phyloP scores from a whole-genome alignment of 139 green algal genomes.

The Volvox reticuliferus region DNA sequence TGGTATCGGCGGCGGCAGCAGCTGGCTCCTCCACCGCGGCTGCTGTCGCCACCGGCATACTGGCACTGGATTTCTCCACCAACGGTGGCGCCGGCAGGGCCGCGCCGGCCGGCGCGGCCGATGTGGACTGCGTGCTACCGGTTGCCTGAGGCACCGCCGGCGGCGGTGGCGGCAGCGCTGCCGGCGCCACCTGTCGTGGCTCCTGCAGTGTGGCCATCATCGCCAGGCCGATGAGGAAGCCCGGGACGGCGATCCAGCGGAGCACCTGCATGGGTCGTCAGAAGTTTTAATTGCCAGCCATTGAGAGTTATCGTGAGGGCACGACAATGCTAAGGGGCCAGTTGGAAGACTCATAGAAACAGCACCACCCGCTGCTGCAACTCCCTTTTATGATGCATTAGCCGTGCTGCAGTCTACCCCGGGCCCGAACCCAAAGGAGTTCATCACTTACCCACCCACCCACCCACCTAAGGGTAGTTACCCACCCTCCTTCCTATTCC shows the following conservation, averaged over 20 bases:
- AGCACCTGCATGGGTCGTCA: slow-evolving; percentile 38
- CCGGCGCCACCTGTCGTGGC: slow-evolving; percentile 12
- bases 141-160: not conserved
- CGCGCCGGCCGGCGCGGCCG: not conserved
- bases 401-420: too few species aligned
- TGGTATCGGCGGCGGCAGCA: not conserved
- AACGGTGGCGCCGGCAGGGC: not conserved
- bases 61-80: not conserved
- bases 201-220: slow-evolving; percentile 51
- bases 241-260: slow-evolving; percentile 55
- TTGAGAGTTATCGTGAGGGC: too few species aligned
- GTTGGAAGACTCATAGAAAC: too few species aligned
- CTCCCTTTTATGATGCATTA: too few species aligned
- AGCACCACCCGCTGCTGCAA: too few species aligned
- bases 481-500: too few species aligned
- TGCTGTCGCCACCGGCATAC: not conserved
- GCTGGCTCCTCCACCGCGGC: not conserved
- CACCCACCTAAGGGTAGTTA: too few species aligned
- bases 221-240: slow-evolving; percentile 49
- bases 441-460: too few species aligned
- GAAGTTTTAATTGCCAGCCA: too few species aligned
- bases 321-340: too few species aligned
- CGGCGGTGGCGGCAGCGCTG: not conserved
- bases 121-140: too few species aligned
- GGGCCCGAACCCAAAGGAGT: too few species aligned